Evolutionary conservation across 345 rosid genomes (phyloP).

Genomic region (Boechera divaricarpa): DNA sequence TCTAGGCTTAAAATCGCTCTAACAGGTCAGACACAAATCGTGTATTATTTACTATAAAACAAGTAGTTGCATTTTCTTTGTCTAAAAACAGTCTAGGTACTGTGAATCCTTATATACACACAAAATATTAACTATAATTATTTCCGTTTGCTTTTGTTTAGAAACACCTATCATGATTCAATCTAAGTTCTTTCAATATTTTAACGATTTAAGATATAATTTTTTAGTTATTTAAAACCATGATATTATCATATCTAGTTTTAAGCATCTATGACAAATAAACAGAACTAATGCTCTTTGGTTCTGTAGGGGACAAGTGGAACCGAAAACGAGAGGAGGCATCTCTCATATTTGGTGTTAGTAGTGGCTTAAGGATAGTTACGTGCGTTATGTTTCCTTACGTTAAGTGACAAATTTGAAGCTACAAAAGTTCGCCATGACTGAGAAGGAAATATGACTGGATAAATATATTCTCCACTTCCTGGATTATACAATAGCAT

Average conservation of each 20-base stretch:
- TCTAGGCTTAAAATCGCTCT: slow-evolving; percentile 1
- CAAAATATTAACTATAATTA: neutral
- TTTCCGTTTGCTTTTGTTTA: neutral
- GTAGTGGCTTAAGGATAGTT: slow-evolving; percentile 31
- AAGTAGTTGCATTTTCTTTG: neutral
- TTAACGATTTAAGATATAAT: no score
- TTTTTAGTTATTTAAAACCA: neutral
- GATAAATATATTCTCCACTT: slow-evolving; percentile 39
- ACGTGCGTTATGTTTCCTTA: slow-evolving; percentile 38
- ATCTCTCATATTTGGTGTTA: slow-evolving; percentile 31
- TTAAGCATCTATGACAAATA: slow-evolving; percentile 24
- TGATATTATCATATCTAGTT: slow-evolving; percentile 1
- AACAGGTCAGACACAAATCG: slow-evolving; percentile 9
- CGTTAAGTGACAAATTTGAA: slow-evolving; percentile 33
- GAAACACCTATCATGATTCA: neutral
- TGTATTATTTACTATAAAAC: slow-evolving; percentile 10
- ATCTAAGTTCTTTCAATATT: neutral
- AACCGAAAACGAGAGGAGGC: slow-evolving; percentile 42
- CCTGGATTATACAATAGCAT: slow-evolving; percentile 12
- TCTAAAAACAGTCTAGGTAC: neutral
- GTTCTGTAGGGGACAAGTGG: slow-evolving; percentile 42
- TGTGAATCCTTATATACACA: neutral
- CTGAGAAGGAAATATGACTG: slow-evolving; percentile 17
- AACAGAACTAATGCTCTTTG: slow-evolving; percentile 23
- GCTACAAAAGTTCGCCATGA: slow-evolving; percentile 27